phyloP scores from a whole-genome alignment of 108 stramenopile genomes.

The Cyclotella distinguenda region DNA sequence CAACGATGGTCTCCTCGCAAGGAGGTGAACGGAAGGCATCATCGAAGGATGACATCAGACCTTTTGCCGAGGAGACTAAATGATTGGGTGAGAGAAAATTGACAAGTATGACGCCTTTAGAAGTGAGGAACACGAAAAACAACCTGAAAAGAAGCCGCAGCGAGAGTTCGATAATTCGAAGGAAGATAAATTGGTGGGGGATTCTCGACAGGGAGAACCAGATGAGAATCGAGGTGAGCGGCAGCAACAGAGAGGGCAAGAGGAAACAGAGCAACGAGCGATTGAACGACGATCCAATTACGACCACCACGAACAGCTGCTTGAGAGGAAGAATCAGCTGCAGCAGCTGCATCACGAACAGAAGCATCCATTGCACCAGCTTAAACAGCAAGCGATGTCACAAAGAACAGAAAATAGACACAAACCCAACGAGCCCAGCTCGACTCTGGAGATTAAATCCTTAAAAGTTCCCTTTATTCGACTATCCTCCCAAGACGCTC shows the following conservation, averaged over 20 bases:
- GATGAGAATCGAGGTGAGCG: too few species aligned
- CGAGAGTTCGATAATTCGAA: background rate
- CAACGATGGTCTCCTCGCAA: background rate
- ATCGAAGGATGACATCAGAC: too few species aligned
- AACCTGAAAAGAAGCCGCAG: background rate
- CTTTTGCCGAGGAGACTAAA: slow-evolving; percentile 13
- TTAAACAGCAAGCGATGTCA: background rate
- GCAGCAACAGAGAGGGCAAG: too few species aligned
- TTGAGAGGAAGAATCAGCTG: too few species aligned
- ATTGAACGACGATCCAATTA: too few species aligned
- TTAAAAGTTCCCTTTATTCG: too few species aligned
- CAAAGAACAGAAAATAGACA: background rate
- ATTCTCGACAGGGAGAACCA: too few species aligned
- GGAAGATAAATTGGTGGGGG: background rate
- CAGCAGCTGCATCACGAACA: background rate
- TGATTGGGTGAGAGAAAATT: slow-evolving; percentile 3
- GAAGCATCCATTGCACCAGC: background rate
- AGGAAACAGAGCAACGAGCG: too few species aligned
- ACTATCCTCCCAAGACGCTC: too few species aligned
- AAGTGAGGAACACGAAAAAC: background rate
- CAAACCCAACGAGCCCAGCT: background rate
- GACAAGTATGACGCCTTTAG: slow-evolving; percentile 13
- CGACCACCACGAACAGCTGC: too few species aligned
- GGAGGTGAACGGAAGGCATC: background rate
- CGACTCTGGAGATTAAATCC: too few species aligned